Conservation (phyloP, 2,329 filamentous ascomycete species). For the Venturia aucupariae region DNA sequence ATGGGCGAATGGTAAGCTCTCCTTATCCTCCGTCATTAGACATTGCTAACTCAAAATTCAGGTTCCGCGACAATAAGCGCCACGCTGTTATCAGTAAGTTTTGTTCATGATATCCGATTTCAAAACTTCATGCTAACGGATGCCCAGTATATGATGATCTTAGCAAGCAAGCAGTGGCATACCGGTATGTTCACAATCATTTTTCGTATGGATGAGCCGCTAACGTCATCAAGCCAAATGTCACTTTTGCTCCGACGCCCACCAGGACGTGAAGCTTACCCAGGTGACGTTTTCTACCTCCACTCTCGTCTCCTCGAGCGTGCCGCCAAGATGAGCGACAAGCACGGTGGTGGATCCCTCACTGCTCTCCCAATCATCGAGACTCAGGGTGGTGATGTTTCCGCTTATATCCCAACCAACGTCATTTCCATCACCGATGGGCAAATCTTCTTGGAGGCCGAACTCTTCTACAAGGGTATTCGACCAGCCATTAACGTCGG, state of each 20-base stretch:
- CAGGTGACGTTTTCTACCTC: constrained; percentile 74
- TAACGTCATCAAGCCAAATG: constrained; percentile 59
- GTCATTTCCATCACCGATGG: constrained; percentile 99
- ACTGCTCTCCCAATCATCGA: constrained; percentile 97
- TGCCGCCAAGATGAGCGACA: constrained; percentile 98
- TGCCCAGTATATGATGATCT: constrained; percentile 72
- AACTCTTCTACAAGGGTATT: constrained; percentile 99
- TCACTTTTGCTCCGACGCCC: constrained; percentile 86
- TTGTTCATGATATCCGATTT: too few species aligned
- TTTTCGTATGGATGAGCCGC: neutral
- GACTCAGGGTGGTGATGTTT: constrained; percentile 99
- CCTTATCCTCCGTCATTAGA: too few species aligned
- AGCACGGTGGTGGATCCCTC: constrained; percentile 88
- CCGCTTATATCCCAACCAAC: constrained; percentile 99
- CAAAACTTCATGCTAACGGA: too few species aligned
- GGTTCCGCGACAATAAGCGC: constrained; percentile 31
- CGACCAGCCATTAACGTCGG: constrained; percentile 99
- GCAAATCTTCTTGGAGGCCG: constrained; percentile 98
- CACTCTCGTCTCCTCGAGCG: constrained; percentile 99
- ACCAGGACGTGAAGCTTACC: constrained; percentile 12
- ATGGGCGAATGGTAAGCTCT: constrained; percentile 56
- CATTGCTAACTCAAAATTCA: constrained; percentile 26
- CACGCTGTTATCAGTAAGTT: constrained; percentile 63
- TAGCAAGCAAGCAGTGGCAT: constrained; percentile 94
- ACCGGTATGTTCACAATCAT: constrained; percentile 43